A percentile compares a stretch with the other conserved stretches of the same genome.
Evolutionary conservation across 1,284 basidiomycete species (phyloP).

Genomic region (Cutaneotrichosporon mucoides): DNA sequence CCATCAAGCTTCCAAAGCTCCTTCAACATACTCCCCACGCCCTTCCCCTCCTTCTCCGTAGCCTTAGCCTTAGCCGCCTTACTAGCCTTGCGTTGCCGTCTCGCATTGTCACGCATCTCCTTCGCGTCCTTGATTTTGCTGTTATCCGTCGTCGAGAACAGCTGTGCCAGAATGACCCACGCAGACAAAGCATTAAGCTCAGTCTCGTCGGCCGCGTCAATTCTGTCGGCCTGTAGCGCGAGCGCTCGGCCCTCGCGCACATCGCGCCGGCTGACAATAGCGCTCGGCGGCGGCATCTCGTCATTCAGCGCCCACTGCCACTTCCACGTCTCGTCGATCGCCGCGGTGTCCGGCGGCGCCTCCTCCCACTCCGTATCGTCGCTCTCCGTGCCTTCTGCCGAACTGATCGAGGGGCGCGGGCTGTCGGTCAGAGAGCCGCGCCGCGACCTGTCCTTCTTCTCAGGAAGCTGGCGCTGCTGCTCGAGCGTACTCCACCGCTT

Average conservation of each 20-base stretch:
- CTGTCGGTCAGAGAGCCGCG: too few relatives aligned
- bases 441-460: too few relatives aligned
- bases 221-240: slow-evolving; percentile 44
- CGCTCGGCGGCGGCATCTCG: slow-evolving; percentile 49
- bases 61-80: neutral
- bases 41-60: neutral
- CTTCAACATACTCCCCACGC: too few relatives aligned
- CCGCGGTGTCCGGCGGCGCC: neutral
- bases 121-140: slow-evolving; percentile 5
- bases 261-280: slow-evolving; percentile 45
- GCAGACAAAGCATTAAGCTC: slow-evolving; percentile 15
- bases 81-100: neutral
- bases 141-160: slow-evolving; percentile 2
- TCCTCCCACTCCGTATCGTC: neutral
- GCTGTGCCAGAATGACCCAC: slow-evolving; percentile 10
- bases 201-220: slow-evolving; percentile 34
- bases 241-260: slow-evolving; percentile 42
- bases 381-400: neutral
- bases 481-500: neutral
- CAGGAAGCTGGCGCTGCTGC: neutral
- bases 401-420: neutral
- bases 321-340: slow-evolving; percentile 20
- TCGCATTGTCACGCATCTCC: neutral
- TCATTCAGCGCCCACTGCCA: slow-evolving; percentile 48
- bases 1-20: too few relatives aligned